Base-by-base conservation (phyloP, 352 stramenopile genomes). In the Blastocystis sp. region DNA sequence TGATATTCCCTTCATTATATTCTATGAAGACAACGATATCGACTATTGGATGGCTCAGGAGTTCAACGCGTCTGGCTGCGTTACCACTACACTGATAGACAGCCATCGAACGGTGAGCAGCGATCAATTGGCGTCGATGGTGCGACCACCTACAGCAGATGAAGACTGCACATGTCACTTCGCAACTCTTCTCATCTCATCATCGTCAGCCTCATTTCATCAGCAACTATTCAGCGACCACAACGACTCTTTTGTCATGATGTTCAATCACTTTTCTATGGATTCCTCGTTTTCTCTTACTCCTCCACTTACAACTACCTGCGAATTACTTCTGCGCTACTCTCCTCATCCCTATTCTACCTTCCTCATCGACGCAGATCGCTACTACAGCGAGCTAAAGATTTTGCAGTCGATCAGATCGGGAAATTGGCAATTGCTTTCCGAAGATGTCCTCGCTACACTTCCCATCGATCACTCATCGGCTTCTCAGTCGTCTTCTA, bases 1-100 rank as follows among this genome's bases (percentile, higher is more conserved):
- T 2, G 73, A 85, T n/a, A 41, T 50, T 47, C 73, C 73, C 11
- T 85, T 85, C 56, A 6, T 85, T 7, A 34, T 85, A 9, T 85
- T 66, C 24, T 85, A 85, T 37, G 7, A 65, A n/a, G 43, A 65
- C 53, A 43, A 59, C 24, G 53, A 37, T 39, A 55, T 66, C 4
- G 54, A 85, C 11, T 85, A 85, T 39, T 85, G 73, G 73, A 53
- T 85, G 53, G 18, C 54, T 13, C 73, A 85, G 73, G 59, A 43
- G 30, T 85, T 85, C 56, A 41, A 68, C 53, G 34, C 18, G 13
- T 16, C 4, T 43, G 47, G 73, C 30, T 69, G 53, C 0, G 47
- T 66, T 4, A 85, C 73, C 34, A 66, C 55, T 55, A 85, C 73
- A 16, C 30, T 85, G 13, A 68, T 66, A 4, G 47, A 66, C n/a